Evolutionary conservation across 768 basidiomycete species (phyloP), one percentile per base, ranked within the genome.

Genomic region (Agaricus blazei): DNA sequence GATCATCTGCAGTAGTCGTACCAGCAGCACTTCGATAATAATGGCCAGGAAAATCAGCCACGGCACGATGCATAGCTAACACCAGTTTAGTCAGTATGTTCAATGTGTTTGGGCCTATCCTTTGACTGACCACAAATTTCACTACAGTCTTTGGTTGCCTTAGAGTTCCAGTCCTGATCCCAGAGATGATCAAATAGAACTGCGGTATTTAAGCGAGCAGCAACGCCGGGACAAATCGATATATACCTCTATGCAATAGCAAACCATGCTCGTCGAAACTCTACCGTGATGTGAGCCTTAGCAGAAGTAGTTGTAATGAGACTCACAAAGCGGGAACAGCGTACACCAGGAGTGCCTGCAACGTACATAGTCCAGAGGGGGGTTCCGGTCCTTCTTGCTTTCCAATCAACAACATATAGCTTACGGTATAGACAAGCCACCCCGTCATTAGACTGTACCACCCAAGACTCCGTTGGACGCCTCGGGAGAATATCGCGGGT

Each of bases 401-500:
- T 19, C 54, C 54, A n/a, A 56, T 26, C 48, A 56, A 29, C 4
- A 56, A 12, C 12, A 19, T 41, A n/a, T 56, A 56, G 14, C 47
- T 48, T 15, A 56, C 14, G 5, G 57, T 9, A 24, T 48, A 52
- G 9, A 41, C 57, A 3, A 58, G 51, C 40, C 51, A 53, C 41
- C 45, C 40, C 12, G 41, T 47, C 51, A 58, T 58, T 7, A 53
- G 24, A 36, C 47, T 52, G 12, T 51, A 57, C 56, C 56, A 57
- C 15, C 34, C 44, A 8, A 46, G 23, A 15, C 47, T 51, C 37
- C 57, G 51, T 7, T 58, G 45, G 6, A 58, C 41, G 5, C 31
- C 27, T 38, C 28, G 48, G 9, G 54, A 54, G 4, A 54, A 34
- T 19, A 54, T 41, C 15, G 54, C 54, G 8, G 54, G 54, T 27